Conservation (phyloP, 148 eudicot species). For the Pouteria glomerata region DNA sequence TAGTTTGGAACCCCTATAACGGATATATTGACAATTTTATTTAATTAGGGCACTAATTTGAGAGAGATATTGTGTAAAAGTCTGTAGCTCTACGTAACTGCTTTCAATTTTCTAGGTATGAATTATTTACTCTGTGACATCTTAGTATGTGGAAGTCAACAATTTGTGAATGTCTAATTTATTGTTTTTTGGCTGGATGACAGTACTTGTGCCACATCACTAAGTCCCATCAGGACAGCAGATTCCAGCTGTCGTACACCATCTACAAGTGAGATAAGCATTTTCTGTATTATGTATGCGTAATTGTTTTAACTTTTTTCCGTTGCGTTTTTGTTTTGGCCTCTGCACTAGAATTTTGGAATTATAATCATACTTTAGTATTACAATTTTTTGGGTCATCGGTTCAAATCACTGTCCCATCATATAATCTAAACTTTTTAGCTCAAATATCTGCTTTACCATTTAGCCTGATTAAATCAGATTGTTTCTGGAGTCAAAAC, state of each 20-base stretch:
- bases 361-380: background rate
- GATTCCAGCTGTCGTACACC: conserved; percentile 9
- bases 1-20: background rate
- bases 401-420: no score
- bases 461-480: background rate
- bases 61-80: background rate
- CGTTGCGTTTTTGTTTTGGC: no score
- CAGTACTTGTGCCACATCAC: conserved; percentile 3
- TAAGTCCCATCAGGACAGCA: conserved; percentile 3
- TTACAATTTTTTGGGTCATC: background rate
- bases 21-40: background rate
- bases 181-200: background rate
- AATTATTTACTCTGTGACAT: background rate
- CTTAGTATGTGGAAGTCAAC: background rate
- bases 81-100: background rate
- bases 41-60: background rate
- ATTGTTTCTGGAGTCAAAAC: background rate
- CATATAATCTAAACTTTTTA: no score
- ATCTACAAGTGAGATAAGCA: background rate
- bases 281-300: no score
- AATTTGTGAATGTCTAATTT: background rate
- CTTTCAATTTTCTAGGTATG: background rate
- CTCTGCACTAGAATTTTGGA: background rate
- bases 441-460: background rate
- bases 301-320: no score